Evolutionary conservation across 352 stramenopile species (phyloP), one percentile per base, ranked within the genome.

Genomic region (Globisporangium abappressorium): DNA sequence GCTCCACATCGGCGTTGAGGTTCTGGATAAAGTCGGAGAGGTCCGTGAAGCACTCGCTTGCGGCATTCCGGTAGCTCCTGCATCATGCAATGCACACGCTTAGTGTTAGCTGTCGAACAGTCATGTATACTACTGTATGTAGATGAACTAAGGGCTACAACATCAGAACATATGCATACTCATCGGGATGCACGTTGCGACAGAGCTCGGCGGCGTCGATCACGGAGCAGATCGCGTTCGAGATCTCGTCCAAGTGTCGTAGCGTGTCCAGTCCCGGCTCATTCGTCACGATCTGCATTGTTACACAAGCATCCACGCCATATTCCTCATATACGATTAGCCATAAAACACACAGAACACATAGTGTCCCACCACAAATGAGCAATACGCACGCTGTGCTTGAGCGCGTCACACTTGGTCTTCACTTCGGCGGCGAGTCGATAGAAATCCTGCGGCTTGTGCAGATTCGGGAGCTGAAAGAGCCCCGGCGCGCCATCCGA

Each of bases 151-250:
- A 26, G 24, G 24, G 24, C 24, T 26, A 24, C 18, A 51, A 24
- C n/a, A 51, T 1, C 43, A 15, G 0, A 20, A 24, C 6, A 24
- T 18, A 30, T 30, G n/a, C 57, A 36, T 86, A 94, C 85, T 90
- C 88, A 28, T 91, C 77, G 0, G 88, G 87, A 58, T 99, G 95
- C 9, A 97, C 92, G 38, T 94, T 98, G 41, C 97, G 92, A 70
- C 93, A 98, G 8, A 99, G 73, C 75, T 99, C 97, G 5, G 95
- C 94, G 3, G 94, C 91, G 75, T 99, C 97, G 68, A 99, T 98
- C 51, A 99, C 94, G 30, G 88, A 96, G 79, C 97, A 99, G 67
- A 99, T 94, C 38, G 79, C 78, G 69, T 98, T 98, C 51, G 90
- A 98, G 46, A 99, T 97, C 62, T 97, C 82, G 74, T 99, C 97